Conservation (phyloP, 2,329 filamentous ascomycete genomes). For the Drechmeria coniospora region DNA sequence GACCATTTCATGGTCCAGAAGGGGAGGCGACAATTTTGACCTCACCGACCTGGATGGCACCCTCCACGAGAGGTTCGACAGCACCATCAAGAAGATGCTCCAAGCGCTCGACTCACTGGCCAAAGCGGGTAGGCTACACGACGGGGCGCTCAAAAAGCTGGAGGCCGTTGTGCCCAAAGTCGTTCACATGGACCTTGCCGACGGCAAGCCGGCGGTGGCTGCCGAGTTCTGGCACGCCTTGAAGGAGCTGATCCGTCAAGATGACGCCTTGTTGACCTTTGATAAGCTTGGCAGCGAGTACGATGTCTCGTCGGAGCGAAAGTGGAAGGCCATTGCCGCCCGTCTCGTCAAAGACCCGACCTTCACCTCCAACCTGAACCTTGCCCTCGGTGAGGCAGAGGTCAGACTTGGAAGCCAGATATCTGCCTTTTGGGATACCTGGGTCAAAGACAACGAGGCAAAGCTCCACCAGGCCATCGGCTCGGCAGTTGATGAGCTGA, state of each 20-base stretch:
- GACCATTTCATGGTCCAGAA: slow-evolving; percentile 14
- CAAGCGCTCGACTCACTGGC: slow-evolving; percentile 15
- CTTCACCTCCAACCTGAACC: slow-evolving; percentile 13
- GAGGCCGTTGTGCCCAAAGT: slow-evolving; percentile 36
- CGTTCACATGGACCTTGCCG: slow-evolving; percentile 36
- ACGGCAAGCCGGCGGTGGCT: slow-evolving; percentile 38
- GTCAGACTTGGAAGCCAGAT: slow-evolving; percentile 14
- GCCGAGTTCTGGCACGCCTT: slow-evolving; percentile 53
- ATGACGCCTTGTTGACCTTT: slow-evolving; percentile 30
- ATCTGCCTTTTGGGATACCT: slow-evolving; percentile 32
- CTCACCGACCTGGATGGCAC: slow-evolving; percentile 3
- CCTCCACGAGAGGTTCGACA: slow-evolving; percentile 8
- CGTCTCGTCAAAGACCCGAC: slow-evolving; percentile 22
- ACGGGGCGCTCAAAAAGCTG: slow-evolving; percentile 25
- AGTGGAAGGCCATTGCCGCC: slow-evolving; percentile 30
- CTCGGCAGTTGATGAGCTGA: slow-evolving; percentile 18
- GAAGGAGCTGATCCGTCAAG: slow-evolving; percentile 33
- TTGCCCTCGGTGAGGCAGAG: slow-evolving; percentile 11
- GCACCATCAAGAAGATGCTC: slow-evolving; percentile 12
- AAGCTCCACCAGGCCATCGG: slow-evolving; percentile 17
- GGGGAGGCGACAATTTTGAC: not conserved
- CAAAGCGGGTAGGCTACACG: slow-evolving; percentile 17
- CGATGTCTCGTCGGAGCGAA: slow-evolving; percentile 25
- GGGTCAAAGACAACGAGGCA: slow-evolving; percentile 34
- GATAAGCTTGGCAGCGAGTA: slow-evolving; percentile 23